Evolutionary conservation across 2,329 filamentous ascomycete genomes (phyloP), one percentile per base, ranked within the genome.

Genomic region (Gnomoniopsis smithogilvyi): DNA sequence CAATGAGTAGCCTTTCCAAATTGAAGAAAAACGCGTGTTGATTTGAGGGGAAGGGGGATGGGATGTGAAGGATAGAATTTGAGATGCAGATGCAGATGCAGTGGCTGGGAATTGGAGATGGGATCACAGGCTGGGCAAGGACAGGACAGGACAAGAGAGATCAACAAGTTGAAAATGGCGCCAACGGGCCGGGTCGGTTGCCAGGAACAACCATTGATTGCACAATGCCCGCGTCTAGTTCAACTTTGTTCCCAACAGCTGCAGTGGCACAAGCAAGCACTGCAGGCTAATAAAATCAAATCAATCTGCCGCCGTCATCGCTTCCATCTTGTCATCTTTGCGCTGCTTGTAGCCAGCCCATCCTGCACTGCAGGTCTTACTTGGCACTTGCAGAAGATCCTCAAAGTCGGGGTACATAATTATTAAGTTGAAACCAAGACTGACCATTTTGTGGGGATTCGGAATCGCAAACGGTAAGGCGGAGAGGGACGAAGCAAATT

Each of bases 71-170:
- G n/a, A n/a, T n/a, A n/a, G n/a, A n/a, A n/a, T n/a, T n/a, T n/a
- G n/a, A n/a, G n/a, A n/a, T n/a, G n/a, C n/a, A n/a, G n/a, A n/a
- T n/a, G n/a, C n/a, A n/a, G 30, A 19, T 21, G 14, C 22, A 49
- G 49, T 58, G 53, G 54, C 56, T 62, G 49, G 34, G 60, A 56
- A 46, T 59, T 61, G 59, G 59, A 55, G 56, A 59, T 59, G 56
- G 43, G 58, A 57, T 57, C 58, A 60, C 21, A 41, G 26, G 14
- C 41, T 33, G 10, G 33, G 38, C 21, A 19, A 43, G 21, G 34
- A 33, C 7, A 47, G 22, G 24, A 33, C 38, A 50, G 43, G 22
- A 46, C 48, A 51, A 47, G 38, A 30, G 24, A 48, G 38, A 49
- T 10, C 3, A 22, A 24, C 34, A 46, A 24, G 26, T 21, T 51